phyloP scores from a whole-genome alignment of 768 basidiomycete species.

The Megacollybia marginata region DNA sequence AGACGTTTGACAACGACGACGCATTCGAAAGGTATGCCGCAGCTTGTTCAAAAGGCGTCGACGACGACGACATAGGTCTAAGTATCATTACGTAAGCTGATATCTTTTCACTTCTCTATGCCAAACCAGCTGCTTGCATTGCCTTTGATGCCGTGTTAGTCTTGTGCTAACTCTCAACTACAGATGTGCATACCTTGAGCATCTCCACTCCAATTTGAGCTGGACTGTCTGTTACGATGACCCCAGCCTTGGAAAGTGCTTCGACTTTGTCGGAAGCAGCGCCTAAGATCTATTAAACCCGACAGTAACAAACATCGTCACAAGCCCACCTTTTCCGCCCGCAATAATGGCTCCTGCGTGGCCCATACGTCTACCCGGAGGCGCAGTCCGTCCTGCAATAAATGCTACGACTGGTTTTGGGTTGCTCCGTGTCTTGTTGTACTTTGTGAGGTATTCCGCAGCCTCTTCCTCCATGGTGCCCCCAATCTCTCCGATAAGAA shows the following conservation, averaged over 20 bases:
- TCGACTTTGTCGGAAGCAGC: constrained; percentile 92
- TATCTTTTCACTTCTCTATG: constrained; percentile 24
- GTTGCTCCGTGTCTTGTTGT: constrained; percentile 80
- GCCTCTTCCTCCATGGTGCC: constrained; percentile 99
- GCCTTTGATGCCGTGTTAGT: constrained; percentile 36
- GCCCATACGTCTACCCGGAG: constrained; percentile 96
- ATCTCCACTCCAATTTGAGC: constrained; percentile 90
- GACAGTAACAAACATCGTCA: not conserved
- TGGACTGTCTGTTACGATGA: constrained; percentile 88
- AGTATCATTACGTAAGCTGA: constrained; percentile 1
- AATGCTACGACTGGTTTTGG: constrained; percentile 98
- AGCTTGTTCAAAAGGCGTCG: constrained; percentile 22
- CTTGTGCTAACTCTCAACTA: not conserved
- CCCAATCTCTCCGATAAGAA: constrained; percentile 98
- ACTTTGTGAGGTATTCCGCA: constrained; percentile 87
- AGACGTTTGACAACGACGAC: constrained; percentile 44
- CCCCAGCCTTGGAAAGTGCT: constrained; percentile 87
- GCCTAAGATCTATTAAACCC: constrained; percentile 31
- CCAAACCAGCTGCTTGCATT: constrained; percentile 72
- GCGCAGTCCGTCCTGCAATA: constrained; percentile 96
- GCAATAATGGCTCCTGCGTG: constrained; percentile 98
- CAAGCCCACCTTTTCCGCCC: constrained; percentile 80
- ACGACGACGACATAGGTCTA: not conserved
- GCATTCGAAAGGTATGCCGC: constrained; percentile 57
- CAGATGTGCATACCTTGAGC: constrained; percentile 61